Base-by-base conservation (phyloP, 164 flowering plant species). In the Berberis thunbergii region DNA sequence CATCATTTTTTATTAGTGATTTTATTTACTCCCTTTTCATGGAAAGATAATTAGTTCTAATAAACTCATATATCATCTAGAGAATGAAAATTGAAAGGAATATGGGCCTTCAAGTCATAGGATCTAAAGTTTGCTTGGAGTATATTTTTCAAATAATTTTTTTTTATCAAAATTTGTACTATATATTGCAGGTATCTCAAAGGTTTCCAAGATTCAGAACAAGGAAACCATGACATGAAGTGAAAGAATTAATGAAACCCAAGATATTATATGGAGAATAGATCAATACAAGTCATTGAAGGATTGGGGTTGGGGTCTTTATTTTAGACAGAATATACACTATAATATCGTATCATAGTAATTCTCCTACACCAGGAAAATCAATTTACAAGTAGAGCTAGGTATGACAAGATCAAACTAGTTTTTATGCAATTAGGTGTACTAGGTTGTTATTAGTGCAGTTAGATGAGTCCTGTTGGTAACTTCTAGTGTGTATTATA, bases 151-250 rank as follows among this genome's bases (percentile, higher is more conserved):
- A 26, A 26, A 26, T 26, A 26, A 26, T 26, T 26, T 4, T 54
- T 48, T 48, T 40, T 58, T 41, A 41, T 41, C 40, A 55, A 4
- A 3, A 13, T 13, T 63, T 54, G 2, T 6, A 4, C 41, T 7
- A 54, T 38, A 12, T 42, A 2, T 66, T 76, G 61, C 65, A 74
- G 76, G 64, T 50, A 43, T 41, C n/a, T 58, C 59, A 59, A 41
- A 70, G 56, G 61, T 52, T 41, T 53, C 69, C 79, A 8, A 66
- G 76, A 55, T 76, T 75, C 26, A 64, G 67, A 72, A 73, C 75
- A 67, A 77, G 77, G 72, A 72, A 64, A 1, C 11, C 43, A 9
- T 57, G 43, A 26, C 26, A 26, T 26, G 42, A 41, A 57, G 60
- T 41, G 45, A 57, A 26, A 41, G 7, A 52, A 52, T 12, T 40